Percentiles rank a stretch among this genome's conserved stretches.
These are phyloP conservation scores for Hordeum pubiflorum DNA, from an alignment of 202 grass and related monocot genomes.

Conservation along the genomic window DNA sequence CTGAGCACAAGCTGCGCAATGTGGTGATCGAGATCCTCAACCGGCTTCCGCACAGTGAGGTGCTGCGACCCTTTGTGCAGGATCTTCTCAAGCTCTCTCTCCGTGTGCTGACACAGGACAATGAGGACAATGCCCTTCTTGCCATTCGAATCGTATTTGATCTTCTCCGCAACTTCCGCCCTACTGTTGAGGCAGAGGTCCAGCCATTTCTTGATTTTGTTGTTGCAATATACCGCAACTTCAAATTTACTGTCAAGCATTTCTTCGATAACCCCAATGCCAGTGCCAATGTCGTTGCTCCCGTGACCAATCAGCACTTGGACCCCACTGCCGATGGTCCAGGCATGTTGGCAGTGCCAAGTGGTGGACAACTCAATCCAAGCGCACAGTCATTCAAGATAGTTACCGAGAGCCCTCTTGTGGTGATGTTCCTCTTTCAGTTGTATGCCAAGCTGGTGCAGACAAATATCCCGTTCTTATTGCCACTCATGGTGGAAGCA, in stretches of 20 bases:
- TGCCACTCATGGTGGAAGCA: constrained; percentile 85
- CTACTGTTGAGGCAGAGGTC: constrained; percentile 93
- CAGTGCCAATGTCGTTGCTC: constrained; percentile 20
- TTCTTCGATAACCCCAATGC: constrained; percentile 60
- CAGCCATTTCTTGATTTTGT: constrained; percentile 97
- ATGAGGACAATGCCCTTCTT: constrained; percentile 92
- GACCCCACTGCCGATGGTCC: constrained; percentile 40
- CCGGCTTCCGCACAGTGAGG: constrained; percentile 96
- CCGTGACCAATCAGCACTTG: constrained; percentile 35
- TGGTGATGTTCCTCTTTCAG: constrained; percentile 99
- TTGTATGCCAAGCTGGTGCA: constrained; percentile 94
- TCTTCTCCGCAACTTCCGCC: constrained; percentile 91
- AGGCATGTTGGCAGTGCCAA: constrained; percentile 30
- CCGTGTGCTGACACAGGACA: constrained; percentile 77
- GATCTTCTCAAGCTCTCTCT: constrained; percentile 96
- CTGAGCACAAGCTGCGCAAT: constrained; percentile 90
- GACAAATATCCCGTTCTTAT: constrained; percentile 77
- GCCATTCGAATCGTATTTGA: constrained; percentile 93
- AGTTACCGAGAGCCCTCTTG: constrained; percentile 90
- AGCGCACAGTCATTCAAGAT: constrained; percentile 94
- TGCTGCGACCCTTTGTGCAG: constrained; percentile 93
- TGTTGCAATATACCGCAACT: constrained; percentile 69
- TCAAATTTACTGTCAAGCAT: constrained; percentile 50
- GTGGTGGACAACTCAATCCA: constrained; percentile 70
- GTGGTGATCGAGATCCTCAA: constrained; percentile 97